Evolutionary conservation across 2,329 filamentous ascomycete species (phyloP).

Genomic region (Colletotrichum sp.): DNA sequence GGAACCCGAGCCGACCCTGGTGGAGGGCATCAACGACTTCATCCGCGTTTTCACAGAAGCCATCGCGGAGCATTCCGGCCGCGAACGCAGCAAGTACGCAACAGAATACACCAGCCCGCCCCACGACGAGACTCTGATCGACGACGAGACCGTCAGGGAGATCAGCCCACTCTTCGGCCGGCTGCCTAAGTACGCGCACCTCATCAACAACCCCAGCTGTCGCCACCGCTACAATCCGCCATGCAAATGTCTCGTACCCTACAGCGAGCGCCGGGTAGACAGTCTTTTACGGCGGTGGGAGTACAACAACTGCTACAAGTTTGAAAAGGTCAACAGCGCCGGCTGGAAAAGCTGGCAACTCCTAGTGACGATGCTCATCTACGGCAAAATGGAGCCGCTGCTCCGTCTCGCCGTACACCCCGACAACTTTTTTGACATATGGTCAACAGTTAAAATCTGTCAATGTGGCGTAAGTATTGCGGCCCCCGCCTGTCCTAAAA

Average conservation of each 20-base stretch:
- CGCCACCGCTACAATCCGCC: neutral
- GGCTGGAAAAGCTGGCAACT: conserved; percentile 26
- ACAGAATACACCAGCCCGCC: neutral
- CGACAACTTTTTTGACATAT: neutral
- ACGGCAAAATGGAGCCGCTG: conserved; percentile 27
- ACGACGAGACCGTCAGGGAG: neutral
- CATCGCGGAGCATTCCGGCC: neutral
- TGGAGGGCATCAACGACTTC: conserved; percentile 18
- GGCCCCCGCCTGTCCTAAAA: neutral
- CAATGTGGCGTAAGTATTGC: neutral
- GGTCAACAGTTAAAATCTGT: neutral
- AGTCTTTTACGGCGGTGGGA: neutral
- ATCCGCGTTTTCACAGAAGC: conserved; percentile 2
- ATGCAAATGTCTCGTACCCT: neutral
- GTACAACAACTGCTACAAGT: neutral
- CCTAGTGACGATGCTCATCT: conserved; percentile 26
- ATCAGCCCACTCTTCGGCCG: neutral
- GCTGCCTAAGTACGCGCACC: neutral
- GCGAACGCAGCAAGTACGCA: neutral
- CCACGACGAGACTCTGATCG: neutral
- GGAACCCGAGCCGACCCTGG: conserved; percentile 1
- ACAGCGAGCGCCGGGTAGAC: neutral
- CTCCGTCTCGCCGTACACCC: conserved; percentile 23
- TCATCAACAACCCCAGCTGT: neutral
- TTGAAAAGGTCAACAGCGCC: neutral